Evolutionary conservation across 352 stramenopile genomes (phyloP).

Genomic region (Achlya hypogyna): DNA sequence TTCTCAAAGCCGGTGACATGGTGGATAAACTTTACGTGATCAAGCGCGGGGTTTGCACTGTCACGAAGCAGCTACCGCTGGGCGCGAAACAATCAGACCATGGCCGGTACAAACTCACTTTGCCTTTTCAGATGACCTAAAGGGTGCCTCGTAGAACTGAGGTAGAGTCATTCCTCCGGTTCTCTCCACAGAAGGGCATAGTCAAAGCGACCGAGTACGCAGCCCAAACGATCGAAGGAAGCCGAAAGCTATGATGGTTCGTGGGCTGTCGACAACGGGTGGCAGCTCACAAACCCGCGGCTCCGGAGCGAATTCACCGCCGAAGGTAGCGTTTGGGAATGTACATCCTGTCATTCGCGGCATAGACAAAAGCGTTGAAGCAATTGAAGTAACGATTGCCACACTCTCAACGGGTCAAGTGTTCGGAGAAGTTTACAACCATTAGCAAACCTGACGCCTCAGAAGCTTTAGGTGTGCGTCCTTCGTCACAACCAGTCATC

Average conservation of each 20-base stretch:
- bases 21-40: constrained; percentile 58
- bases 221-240: not conserved
- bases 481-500: constrained; percentile 54
- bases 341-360: too few species aligned
- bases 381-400: constrained; percentile 43
- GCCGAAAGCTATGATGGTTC: constrained; percentile 32
- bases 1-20: constrained; percentile 43
- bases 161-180: too few species aligned
- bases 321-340: too few species aligned
- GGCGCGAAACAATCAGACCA: not conserved
- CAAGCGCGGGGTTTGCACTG: constrained; percentile 58
- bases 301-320: constrained; percentile 32
- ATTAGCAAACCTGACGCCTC: not conserved
- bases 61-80: constrained; percentile 31
- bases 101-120: too few species aligned
- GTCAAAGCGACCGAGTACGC: not conserved
- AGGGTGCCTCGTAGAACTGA: too few species aligned
- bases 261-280: constrained; percentile 71
- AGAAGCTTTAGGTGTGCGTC: constrained; percentile 33
- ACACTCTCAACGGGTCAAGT: constrained; percentile 58
- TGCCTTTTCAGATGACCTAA: too few species aligned
- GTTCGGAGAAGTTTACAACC: constrained; percentile 37
- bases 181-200: too few species aligned
- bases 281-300: constrained; percentile 70
- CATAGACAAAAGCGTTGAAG: not conserved